Evolutionary conservation across 1,284 basidiomycete species (phyloP).

Genomic region (Leccinum fuscescens): DNA sequence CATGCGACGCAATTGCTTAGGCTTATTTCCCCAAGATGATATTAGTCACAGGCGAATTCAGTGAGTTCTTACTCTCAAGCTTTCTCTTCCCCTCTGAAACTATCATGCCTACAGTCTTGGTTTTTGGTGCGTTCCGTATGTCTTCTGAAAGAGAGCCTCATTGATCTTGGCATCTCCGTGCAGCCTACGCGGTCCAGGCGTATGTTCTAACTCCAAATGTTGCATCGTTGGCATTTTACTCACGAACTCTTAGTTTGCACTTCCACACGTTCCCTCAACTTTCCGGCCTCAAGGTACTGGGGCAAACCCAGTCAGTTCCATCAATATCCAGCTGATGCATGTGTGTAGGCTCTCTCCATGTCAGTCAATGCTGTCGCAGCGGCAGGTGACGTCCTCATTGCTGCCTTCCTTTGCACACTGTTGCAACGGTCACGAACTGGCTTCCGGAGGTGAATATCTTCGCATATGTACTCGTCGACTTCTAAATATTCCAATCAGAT

Average conservation of each 20-base stretch:
- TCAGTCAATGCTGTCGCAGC: slow-evolving; percentile 59
- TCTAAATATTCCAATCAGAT: slow-evolving; percentile 29
- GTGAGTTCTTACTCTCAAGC: too few species aligned
- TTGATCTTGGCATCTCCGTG: background rate
- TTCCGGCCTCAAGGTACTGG: slow-evolving; percentile 30
- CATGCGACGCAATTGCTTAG: slow-evolving; percentile 1
- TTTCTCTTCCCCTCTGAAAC: slow-evolving; percentile 12
- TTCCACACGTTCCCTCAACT: slow-evolving; percentile 42
- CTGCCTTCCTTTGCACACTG: slow-evolving; percentile 47
- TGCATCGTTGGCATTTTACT: background rate
- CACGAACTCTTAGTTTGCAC: slow-evolving; percentile 21
- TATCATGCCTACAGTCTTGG: slow-evolving; percentile 9
- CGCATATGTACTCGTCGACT: fast-evolving
- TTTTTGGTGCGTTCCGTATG: slow-evolving; percentile 22
- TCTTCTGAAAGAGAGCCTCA: background rate
- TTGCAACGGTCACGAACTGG: slow-evolving; percentile 57
- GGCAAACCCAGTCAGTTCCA: background rate
- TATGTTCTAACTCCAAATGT: slow-evolving; percentile 26
- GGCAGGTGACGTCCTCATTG: slow-evolving; percentile 58
- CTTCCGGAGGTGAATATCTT: slow-evolving; percentile 44
- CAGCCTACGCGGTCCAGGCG: slow-evolving; percentile 43
- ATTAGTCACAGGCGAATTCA: slow-evolving; percentile 52
- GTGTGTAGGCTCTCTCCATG: slow-evolving; percentile 44
- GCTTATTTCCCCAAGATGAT: slow-evolving; percentile 17
- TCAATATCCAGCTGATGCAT: slow-evolving; percentile 1